phyloP scores from a whole-genome alignment of 345 rosid genomes.

The Salix udensis region DNA sequence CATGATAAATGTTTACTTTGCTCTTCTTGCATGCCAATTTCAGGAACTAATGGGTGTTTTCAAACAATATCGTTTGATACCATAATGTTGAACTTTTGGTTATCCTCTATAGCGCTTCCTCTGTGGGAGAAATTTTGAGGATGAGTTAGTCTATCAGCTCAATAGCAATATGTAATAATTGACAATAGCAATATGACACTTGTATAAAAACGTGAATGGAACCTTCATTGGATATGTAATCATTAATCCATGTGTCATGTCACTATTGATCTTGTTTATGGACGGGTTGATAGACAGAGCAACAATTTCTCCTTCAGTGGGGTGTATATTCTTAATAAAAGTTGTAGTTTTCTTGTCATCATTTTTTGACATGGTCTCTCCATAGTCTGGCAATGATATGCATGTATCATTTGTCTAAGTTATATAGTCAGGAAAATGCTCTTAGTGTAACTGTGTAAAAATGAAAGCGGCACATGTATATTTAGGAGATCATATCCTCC shows the following conservation, averaged over 20 bases:
- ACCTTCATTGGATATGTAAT: not conserved
- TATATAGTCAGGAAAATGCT: not conserved
- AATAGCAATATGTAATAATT: too few species aligned
- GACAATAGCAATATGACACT: not conserved
- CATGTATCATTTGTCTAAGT: not conserved
- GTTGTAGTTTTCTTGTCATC: not conserved
- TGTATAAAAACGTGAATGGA: not conserved
- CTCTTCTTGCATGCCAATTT: not conserved
- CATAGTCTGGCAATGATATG: not conserved
- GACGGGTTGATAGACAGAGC: not conserved
- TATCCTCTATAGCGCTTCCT: not conserved
- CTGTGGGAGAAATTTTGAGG: not conserved
- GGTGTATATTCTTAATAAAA: too few species aligned
- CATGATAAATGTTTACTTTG: not conserved
- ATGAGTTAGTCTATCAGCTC: not conserved
- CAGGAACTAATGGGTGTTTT: not conserved
- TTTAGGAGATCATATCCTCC: too few species aligned
- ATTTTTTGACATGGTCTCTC: not conserved
- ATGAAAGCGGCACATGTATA: too few species aligned
- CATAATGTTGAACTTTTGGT: not conserved
- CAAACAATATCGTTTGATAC: not conserved
- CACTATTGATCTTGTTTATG: not conserved
- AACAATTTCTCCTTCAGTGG: not conserved
- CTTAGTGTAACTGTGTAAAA: too few species aligned
- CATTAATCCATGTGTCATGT: not conserved